Conservation (phyloP, 2,329 filamentous ascomycete species). For the Pestalotiopsis sp. region DNA sequence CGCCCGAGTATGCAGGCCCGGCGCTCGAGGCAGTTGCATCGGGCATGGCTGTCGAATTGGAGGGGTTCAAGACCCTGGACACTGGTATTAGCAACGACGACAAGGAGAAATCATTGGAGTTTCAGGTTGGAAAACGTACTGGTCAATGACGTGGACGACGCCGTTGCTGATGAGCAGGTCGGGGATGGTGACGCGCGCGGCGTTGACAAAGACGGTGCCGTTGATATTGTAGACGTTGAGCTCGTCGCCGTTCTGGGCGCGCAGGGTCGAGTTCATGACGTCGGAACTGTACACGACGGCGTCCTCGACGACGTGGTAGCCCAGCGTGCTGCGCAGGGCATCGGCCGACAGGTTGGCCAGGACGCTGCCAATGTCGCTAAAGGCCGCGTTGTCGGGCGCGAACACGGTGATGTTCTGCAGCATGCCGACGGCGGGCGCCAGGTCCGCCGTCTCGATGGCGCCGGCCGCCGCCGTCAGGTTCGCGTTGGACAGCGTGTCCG, state of each 20-base stretch:
- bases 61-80: conserved; percentile 58
- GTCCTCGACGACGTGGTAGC: conserved; percentile 66
- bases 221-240: conserved; percentile 46
- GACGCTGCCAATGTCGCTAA: conserved; percentile 58
- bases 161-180: conserved; percentile 58
- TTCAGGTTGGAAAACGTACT: conserved; percentile 41
- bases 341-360: conserved; percentile 48
- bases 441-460: conserved; percentile 46
- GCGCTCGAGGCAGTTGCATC: conserved; percentile 46
- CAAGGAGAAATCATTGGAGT: neutral
- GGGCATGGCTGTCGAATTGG: conserved; percentile 47
- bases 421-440: conserved; percentile 43
- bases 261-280: conserved; percentile 32
- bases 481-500: conserved; percentile 40
- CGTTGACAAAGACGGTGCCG: conserved; percentile 49
- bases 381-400: conserved; percentile 63
- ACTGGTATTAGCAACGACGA: neutral
- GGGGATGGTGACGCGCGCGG: conserved; percentile 49
- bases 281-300: conserved; percentile 54
- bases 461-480: conserved; percentile 50
- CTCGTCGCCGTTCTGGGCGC: conserved; percentile 48
- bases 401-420: conserved; percentile 63
- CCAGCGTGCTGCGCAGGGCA: conserved; percentile 55
- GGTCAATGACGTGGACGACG: conserved; percentile 61
- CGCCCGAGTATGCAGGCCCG: conserved; percentile 56